Conservation (phyloP, 2,329 filamentous ascomycete genomes). For the Botrytis deweyae region DNA sequence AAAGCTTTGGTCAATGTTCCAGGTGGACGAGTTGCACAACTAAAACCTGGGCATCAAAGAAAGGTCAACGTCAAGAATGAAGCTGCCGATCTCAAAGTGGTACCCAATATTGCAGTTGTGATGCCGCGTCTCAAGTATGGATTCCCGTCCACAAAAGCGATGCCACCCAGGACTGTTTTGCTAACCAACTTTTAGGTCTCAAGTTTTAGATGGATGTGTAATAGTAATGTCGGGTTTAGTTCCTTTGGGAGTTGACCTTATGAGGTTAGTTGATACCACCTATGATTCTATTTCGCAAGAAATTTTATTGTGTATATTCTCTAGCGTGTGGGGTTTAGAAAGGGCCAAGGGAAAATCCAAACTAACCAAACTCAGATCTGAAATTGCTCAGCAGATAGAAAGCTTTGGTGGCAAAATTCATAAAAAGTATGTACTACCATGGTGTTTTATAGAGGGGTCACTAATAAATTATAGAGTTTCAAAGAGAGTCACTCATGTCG, state of each 20-base stretch:
- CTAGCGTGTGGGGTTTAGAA: conserved; percentile 21
- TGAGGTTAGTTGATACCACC: conserved; percentile 44
- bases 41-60: conserved; percentile 43
- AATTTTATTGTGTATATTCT: conserved; percentile 24
- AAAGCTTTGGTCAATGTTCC: conserved; percentile 43
- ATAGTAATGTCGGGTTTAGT: conserved; percentile 91
- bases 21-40: conserved; percentile 43
- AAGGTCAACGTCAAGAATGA: conserved; percentile 46
- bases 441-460: not conserved
- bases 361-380: conserved; percentile 54
- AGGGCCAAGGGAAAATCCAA: not conserved
- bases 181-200: conserved; percentile 42
- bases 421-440: conserved; percentile 38
- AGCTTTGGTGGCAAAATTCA: conserved; percentile 74
- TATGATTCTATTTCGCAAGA: not conserved
- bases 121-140: conserved; percentile 73
- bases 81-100: conserved; percentile 51
- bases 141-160: not conserved
- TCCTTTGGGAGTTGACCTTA: conserved; percentile 75
- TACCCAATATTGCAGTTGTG: conserved; percentile 85
- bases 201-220: conserved; percentile 70
- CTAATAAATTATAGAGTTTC: conserved; percentile 48
- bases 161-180: not conserved
- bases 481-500: conserved; percentile 68
- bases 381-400: conserved; percentile 83